phyloP scores from a whole-genome alignment of 208 protist genomes.

The Acanthamoeba polyphaga region DNA sequence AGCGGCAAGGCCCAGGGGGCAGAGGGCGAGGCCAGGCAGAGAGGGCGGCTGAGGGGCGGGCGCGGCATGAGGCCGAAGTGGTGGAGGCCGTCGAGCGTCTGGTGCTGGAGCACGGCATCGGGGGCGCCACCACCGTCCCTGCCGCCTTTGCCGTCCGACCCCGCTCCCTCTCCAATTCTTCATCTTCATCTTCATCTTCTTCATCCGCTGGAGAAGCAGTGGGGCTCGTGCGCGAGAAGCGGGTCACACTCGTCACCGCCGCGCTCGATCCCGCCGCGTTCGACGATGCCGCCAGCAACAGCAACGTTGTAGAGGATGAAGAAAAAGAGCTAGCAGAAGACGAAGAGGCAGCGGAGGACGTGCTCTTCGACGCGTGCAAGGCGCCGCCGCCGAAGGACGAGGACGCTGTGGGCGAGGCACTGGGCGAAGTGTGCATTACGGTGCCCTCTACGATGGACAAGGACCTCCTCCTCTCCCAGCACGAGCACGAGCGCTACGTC shows the following conservation, averaged over 20 bases:
- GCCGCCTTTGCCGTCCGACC: constrained; percentile 40
- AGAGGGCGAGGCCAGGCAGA: not conserved
- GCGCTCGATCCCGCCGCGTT: not conserved
- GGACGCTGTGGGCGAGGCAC: constrained; percentile 8
- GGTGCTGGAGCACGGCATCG: constrained; percentile 1
- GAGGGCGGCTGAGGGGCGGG: not conserved
- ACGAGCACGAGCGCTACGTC: constrained; percentile 64
- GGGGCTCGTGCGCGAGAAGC: constrained; percentile 30
- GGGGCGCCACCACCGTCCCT: constrained; percentile 57
- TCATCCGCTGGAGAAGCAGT: not conserved
- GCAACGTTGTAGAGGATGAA: not conserved
- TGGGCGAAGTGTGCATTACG: constrained; percentile 54
- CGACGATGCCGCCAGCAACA: not conserved
- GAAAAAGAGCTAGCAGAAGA: not conserved
- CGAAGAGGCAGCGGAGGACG: not conserved
- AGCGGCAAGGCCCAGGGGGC: not conserved
- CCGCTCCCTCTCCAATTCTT: not conserved
- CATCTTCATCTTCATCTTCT: not conserved
- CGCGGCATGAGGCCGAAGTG: constrained; percentile 23
- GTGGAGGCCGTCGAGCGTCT: not conserved
- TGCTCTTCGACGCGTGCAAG: not conserved
- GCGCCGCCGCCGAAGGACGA: not conserved
- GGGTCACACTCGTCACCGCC: not conserved
- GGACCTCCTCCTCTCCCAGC: constrained; percentile 14
- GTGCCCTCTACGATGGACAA: constrained; percentile 59